These are phyloP conservation scores for Penicillium expansum DNA, from an alignment of 2,329 filamentous ascomycete genomes.

Conservation along the genomic window DNA sequence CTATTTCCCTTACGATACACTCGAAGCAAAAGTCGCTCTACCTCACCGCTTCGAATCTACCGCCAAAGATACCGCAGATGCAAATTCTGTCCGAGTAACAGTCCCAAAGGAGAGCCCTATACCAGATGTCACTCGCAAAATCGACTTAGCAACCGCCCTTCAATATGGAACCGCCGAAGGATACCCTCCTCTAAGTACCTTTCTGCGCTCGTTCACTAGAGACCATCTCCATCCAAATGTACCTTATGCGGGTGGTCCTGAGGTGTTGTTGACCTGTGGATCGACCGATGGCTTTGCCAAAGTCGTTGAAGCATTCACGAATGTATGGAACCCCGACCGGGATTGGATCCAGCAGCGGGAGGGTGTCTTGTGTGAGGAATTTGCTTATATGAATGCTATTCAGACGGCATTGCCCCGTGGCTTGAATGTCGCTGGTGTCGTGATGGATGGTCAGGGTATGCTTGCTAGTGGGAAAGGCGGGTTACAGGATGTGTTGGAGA, in stretches of 20 bases:
- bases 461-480: background rate
- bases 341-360: background rate
- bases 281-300: background rate
- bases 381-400: background rate
- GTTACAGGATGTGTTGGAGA: background rate
- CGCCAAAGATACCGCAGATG: background rate
- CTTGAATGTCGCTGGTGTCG: background rate
- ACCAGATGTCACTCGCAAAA: background rate
- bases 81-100: background rate
- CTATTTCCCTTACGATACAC: background rate
- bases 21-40: background rate
- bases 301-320: background rate
- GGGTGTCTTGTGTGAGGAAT: background rate
- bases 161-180: background rate
- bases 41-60: background rate
- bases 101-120: background rate
- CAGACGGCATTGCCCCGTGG: background rate
- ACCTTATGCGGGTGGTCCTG: background rate
- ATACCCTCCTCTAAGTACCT: background rate
- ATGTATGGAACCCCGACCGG: background rate
- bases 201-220: background rate
- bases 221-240: background rate
- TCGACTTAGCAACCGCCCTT: background rate
- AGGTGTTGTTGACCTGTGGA: background rate
- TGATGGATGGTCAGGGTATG: background rate